These are phyloP conservation scores for Westerdykella sp. DNA, from an alignment of 2,329 filamentous ascomycete species.

Conservation along the genomic window DNA sequence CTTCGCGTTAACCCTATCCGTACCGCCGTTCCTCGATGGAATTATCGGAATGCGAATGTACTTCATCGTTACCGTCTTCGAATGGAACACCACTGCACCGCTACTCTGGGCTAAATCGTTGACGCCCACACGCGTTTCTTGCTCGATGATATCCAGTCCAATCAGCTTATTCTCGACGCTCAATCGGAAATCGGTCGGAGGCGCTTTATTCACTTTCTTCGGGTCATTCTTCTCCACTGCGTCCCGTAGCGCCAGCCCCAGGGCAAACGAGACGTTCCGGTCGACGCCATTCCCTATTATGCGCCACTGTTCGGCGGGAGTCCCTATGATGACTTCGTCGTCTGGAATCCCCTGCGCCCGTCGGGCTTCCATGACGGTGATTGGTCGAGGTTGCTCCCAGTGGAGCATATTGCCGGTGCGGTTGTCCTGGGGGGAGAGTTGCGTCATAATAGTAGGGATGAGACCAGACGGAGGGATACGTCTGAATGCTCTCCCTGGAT, in stretches of 20 bases:
- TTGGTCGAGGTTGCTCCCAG: constrained; percentile 56
- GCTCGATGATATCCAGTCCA: not conserved
- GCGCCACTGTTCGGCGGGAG: constrained; percentile 50
- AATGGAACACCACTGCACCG: not conserved
- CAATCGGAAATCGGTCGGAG: not conserved
- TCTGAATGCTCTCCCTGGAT: constrained; percentile 39
- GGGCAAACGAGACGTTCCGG: constrained; percentile 57
- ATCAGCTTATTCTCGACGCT: not conserved
- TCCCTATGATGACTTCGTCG: constrained; percentile 62
- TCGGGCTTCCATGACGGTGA: constrained; percentile 61
- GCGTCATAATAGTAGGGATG: constrained; percentile 60
- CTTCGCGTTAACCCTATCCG: too few relatives aligned
- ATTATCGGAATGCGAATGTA: not conserved
- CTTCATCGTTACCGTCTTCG: not conserved
- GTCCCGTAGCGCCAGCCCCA: constrained; percentile 53
- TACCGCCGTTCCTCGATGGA: not conserved
- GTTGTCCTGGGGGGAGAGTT: constrained; percentile 46
- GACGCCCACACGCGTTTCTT: too few relatives aligned
- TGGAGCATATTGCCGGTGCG: constrained; percentile 55
- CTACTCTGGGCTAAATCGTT: not conserved
- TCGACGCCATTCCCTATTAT: constrained; percentile 75
- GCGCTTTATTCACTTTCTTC: not conserved
- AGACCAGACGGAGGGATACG: constrained; percentile 50
- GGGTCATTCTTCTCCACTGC: constrained; percentile 4
- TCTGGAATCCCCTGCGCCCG: constrained; percentile 66